Conservation (phyloP, 306 rosid species). For the Dalbergia oliveri region DNA sequence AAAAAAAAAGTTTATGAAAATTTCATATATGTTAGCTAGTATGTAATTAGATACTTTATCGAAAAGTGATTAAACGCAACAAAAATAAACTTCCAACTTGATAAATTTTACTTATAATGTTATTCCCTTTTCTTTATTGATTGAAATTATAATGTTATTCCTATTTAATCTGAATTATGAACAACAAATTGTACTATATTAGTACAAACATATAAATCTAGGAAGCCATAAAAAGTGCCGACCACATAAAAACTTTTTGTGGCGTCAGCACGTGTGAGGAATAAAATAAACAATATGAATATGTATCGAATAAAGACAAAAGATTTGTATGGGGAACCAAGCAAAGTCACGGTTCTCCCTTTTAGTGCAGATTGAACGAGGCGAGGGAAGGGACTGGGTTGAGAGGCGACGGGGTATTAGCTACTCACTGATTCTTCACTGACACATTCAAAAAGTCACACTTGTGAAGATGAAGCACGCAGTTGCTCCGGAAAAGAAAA, state of each 20-base stretch:
- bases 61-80: too few species aligned
- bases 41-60: too few species aligned
- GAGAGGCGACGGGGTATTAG: too few species aligned
- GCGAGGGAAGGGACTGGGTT: too few species aligned
- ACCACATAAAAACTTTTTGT: neutral
- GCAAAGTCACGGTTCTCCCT: conserved; percentile 2
- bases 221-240: neutral
- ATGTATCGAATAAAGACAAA: neutral
- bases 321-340: neutral
- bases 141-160: neutral
- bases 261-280: neutral
- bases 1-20: too few species aligned
- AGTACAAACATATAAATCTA: neutral
- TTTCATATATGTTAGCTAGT: too few species aligned
- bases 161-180: neutral
- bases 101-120: too few species aligned
- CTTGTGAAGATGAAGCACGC: neutral
- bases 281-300: neutral
- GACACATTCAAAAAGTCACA: too few species aligned
- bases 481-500: neutral
- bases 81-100: too few species aligned
- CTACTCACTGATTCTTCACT: too few species aligned
- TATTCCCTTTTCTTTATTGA: too few species aligned
- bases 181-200: neutral
- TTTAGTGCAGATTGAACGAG: neutral